These are phyloP conservation scores for Leishmania braziliensis DNA, from an alignment of 208 protist genomes.

Conservation along the genomic window DNA sequence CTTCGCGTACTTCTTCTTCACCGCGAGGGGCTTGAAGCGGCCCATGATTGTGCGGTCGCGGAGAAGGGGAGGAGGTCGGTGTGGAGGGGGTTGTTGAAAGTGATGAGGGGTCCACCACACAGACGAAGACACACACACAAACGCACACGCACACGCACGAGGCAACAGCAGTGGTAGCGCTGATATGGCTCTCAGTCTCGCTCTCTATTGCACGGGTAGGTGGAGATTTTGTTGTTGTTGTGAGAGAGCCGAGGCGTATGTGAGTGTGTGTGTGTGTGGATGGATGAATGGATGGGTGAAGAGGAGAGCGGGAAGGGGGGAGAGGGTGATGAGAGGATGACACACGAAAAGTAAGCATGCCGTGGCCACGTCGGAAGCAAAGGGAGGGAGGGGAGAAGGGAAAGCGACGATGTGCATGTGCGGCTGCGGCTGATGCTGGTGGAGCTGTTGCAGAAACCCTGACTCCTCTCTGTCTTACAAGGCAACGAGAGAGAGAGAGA, in stretches of 20 bases:
- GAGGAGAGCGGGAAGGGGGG: neutral
- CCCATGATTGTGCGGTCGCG: conserved; percentile 51
- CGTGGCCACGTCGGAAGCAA: neutral
- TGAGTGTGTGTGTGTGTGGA: neutral
- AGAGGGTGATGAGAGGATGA: neutral
- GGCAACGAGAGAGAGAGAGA: neutral
- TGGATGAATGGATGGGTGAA: neutral
- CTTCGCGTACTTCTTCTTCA: conserved; percentile 96
- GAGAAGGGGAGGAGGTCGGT: neutral
- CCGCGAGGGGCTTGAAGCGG: conserved; percentile 90
- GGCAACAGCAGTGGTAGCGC: neutral
- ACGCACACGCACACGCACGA: neutral
- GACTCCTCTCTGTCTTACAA: neutral
- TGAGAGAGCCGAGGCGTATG: neutral
- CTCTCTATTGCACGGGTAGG: neutral
- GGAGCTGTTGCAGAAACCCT: neutral
- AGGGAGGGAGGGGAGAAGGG: neutral
- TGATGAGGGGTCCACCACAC: neutral
- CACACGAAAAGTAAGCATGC: neutral
- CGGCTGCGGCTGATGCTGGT: neutral
- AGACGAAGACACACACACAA: neutral
- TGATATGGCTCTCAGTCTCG: conserved; percentile 2
- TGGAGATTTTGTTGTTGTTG: neutral
- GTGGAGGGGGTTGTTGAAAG: neutral
- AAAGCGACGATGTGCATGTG: neutral